Evolutionary conservation across 768 basidiomycete species (phyloP).

Genomic region (Pulveroboletus sp.): DNA sequence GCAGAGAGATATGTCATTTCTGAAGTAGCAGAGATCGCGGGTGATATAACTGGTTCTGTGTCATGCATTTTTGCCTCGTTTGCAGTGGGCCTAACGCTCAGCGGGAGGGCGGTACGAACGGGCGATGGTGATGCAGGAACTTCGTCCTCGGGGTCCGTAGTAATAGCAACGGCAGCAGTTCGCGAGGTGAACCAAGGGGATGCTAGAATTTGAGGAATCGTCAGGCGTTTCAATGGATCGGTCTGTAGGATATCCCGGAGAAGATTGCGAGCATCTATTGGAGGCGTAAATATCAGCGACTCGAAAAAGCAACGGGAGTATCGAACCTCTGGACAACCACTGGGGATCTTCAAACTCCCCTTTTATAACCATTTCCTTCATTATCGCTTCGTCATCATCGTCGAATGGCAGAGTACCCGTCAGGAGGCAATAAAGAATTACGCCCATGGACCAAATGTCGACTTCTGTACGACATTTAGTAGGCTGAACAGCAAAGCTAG

Average conservation of each 20-base stretch:
- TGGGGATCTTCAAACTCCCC: slow-evolving; percentile 89
- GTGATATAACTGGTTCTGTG: slow-evolving; percentile 39
- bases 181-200: slow-evolving; percentile 79
- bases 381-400: slow-evolving; percentile 79
- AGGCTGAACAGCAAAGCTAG: not conserved
- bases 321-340: slow-evolving; percentile 81
- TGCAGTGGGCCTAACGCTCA: slow-evolving; percentile 20
- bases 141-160: slow-evolving; percentile 12
- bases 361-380: slow-evolving; percentile 79
- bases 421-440: slow-evolving; percentile 86
- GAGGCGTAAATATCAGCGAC: slow-evolving; percentile 4
- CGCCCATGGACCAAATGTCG: slow-evolving; percentile 91
- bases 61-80: slow-evolving; percentile 12
- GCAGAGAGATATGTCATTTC: slow-evolving; percentile 51
- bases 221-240: slow-evolving; percentile 70
- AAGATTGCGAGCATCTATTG: slow-evolving; percentile 78
- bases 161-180: slow-evolving; percentile 1
- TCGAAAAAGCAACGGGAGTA: slow-evolving; percentile 10
- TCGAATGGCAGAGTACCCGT: slow-evolving; percentile 90
- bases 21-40: slow-evolving; percentile 40
- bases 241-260: slow-evolving; percentile 72
- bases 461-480: slow-evolving; percentile 59
- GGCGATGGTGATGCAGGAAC: slow-evolving; percentile 32
- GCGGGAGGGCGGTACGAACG: slow-evolving; percentile 27
- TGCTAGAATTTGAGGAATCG: slow-evolving; percentile 79